Percentiles rank a stretch among this genome's conserved stretches.
phyloP scores from a whole-genome alignment of 495 filamentous ascomycete genomes.

The Neurospora sp. region DNA sequence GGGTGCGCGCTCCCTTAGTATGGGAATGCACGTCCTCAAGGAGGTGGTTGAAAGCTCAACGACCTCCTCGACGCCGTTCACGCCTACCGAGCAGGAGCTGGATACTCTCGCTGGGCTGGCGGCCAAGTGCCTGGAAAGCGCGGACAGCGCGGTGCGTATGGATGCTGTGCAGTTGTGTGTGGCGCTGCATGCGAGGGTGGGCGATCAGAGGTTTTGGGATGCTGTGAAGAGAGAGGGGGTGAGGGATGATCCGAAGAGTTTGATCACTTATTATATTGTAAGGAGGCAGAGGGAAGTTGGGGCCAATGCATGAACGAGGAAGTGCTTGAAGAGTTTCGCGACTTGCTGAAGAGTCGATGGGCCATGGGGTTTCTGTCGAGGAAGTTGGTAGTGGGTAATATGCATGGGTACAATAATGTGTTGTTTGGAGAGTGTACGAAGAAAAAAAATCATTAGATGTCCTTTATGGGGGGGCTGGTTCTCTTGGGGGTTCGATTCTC shows the following conservation, averaged over 20 bases:
- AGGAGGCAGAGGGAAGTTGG: constrained; percentile 43
- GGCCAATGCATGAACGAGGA: background rate
- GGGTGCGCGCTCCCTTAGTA: constrained; percentile 30
- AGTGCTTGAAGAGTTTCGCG: background rate
- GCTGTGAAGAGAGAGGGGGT: constrained; percentile 42
- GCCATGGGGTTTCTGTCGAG: background rate
- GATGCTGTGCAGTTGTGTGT: constrained; percentile 71
- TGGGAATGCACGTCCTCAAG: constrained; percentile 52
- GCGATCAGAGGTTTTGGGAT: constrained; percentile 55
- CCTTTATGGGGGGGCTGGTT: background rate
- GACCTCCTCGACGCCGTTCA: constrained; percentile 21
- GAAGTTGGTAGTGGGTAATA: background rate
- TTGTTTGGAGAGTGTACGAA: background rate
- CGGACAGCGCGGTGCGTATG: constrained; percentile 69
- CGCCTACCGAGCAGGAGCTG: constrained; percentile 34
- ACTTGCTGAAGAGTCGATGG: background rate
- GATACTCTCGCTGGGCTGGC: constrained; percentile 44
- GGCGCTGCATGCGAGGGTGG: constrained; percentile 56
- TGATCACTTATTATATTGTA: constrained; percentile 78
- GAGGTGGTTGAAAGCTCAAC: constrained; percentile 32
- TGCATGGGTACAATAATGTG: background rate
- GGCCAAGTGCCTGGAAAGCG: constrained; percentile 52
- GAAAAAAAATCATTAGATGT: background rate
- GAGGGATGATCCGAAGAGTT: constrained; percentile 56
- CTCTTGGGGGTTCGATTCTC: background rate